phyloP scores from a whole-genome alignment of 305 asterid species.

The Solanum hybrid region DNA sequence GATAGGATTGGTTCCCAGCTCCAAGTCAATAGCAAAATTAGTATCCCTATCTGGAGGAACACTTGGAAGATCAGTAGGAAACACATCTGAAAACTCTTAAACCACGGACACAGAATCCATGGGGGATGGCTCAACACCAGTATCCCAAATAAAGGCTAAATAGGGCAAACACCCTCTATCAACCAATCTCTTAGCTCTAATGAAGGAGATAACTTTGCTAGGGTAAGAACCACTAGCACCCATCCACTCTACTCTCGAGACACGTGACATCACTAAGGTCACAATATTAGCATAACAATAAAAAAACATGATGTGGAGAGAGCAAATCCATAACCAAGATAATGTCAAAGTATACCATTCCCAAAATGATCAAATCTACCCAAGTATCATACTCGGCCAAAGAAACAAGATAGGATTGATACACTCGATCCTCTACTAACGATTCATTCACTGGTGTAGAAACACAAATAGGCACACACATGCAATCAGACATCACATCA shows the following conservation, averaged over 20 bases:
- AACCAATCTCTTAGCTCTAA: background rate
- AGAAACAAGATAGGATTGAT: background rate
- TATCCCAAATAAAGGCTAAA: background rate
- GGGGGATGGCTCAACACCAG: background rate
- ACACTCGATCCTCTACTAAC: background rate
- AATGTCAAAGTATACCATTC: background rate
- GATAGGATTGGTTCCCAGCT: background rate
- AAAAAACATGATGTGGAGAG: background rate
- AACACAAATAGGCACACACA: background rate
- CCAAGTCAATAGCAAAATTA: background rate
- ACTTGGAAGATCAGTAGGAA: background rate
- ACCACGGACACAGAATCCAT: background rate
- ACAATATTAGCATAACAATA: background rate
- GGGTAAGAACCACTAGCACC: background rate
- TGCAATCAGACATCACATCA: background rate
- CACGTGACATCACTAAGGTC: background rate
- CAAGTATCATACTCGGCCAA: background rate
- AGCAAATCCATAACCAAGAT: background rate
- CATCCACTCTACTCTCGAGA: background rate
- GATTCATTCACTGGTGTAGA: background rate
- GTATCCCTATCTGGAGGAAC: background rate
- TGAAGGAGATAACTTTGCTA: background rate
- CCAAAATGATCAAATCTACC: background rate
- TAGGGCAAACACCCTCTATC: background rate
- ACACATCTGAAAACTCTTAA: too few species aligned